phyloP scores from a whole-genome alignment of 2,329 filamentous ascomycete genomes.

The Byssochlamys sp. region DNA sequence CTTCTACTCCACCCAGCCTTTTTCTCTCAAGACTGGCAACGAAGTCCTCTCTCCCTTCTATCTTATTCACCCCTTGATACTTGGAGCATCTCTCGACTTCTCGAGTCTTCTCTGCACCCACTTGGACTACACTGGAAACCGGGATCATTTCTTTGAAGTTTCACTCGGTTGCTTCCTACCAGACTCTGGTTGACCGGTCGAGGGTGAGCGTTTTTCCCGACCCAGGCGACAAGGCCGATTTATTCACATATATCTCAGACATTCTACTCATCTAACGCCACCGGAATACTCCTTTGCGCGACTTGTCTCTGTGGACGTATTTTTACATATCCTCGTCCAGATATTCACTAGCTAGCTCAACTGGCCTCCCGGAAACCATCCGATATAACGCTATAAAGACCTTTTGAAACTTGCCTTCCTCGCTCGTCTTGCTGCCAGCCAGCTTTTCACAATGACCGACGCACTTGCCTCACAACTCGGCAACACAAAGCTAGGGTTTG shows the following conservation, averaged over 20 bases:
- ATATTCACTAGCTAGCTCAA: not conserved
- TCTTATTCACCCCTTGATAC: not conserved
- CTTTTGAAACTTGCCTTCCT: not conserved
- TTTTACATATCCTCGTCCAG: not conserved
- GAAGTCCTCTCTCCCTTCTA: not conserved
- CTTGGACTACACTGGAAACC: not conserved
- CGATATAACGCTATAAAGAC: not conserved
- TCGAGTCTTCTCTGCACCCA: not conserved
- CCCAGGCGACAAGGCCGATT: not conserved
- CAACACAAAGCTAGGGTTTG: slow-evolving; percentile 36
- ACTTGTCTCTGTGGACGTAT: not conserved
- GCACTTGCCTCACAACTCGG: slow-evolving; percentile 37
- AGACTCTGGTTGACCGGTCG: not conserved
- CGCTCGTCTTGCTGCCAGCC: not conserved
- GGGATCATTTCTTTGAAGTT: not conserved
- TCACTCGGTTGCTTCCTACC: not conserved
- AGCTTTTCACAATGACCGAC: slow-evolving; percentile 30
- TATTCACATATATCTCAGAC: not conserved
- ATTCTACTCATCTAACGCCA: not conserved
- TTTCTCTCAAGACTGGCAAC: not conserved
- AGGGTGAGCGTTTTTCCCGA: not conserved
- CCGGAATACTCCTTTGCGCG: not conserved
- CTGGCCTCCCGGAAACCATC: not conserved
- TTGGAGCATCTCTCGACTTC: not conserved
- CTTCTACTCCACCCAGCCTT: not conserved